phyloP scores from a whole-genome alignment of 495 filamentous ascomycete genomes.

The Aspergillus conjunctus region DNA sequence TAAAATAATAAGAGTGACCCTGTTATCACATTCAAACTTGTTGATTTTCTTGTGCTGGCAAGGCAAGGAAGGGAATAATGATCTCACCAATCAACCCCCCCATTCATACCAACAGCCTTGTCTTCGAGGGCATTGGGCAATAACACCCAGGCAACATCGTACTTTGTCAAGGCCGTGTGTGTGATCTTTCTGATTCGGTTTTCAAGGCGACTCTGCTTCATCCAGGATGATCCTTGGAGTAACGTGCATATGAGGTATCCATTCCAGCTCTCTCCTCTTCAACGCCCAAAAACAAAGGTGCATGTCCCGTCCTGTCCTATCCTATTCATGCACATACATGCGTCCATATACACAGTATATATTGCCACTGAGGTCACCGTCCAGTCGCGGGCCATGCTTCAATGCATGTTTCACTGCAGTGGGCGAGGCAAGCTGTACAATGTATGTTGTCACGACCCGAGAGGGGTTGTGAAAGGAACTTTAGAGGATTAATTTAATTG shows the following conservation, averaged over 20 bases:
- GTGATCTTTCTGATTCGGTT: slow-evolving; percentile 9
- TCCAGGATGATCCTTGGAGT: slow-evolving; percentile 20
- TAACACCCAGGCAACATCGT: not conserved
- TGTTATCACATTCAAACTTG: too few relatives aligned
- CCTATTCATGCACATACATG: slow-evolving; percentile 5
- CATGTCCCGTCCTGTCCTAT: slow-evolving; percentile 1
- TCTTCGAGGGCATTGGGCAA: slow-evolving; percentile 4
- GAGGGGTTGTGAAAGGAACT: not conserved
- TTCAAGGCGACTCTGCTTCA: slow-evolving; percentile 8
- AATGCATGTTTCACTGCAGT: slow-evolving; percentile 1
- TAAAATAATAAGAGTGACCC: too few relatives aligned
- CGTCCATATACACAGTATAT: not conserved
- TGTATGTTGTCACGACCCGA: not conserved
- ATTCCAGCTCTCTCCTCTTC: slow-evolving; percentile 4
- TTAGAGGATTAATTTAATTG: too few relatives aligned
- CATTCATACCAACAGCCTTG: slow-evolving; percentile 9
- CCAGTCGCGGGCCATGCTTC: not conserved
- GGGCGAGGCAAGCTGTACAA: slow-evolving; percentile 2
- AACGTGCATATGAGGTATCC: slow-evolving; percentile 25
- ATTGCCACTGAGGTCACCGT: not conserved
- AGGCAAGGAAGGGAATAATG: not conserved
- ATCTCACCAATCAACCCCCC: not conserved
- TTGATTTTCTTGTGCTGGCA: not conserved
- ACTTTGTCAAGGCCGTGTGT: not conserved
- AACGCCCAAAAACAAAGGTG: not conserved